Evolutionary conservation across 441 rosid species (phyloP).

Genomic region (Cnidoscolus chayamansa): DNA sequence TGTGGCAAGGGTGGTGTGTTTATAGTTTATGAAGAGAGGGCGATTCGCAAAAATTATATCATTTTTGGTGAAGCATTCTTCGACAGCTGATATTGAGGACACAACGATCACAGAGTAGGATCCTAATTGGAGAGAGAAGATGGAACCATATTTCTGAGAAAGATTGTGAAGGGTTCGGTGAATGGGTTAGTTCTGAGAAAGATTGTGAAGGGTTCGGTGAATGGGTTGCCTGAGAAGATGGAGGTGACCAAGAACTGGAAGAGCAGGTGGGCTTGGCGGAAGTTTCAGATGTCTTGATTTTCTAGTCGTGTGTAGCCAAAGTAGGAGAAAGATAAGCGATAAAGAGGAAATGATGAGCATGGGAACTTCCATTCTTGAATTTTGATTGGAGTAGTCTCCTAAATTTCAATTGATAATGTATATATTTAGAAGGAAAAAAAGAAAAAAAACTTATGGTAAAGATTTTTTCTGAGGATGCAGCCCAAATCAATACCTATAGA

Average conservation of each 20-base stretch:
- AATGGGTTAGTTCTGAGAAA: conserved; percentile 16
- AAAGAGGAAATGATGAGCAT: not conserved
- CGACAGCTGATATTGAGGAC: conserved; percentile 2
- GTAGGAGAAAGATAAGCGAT: conserved; percentile 6
- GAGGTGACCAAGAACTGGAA: conserved; percentile 21
- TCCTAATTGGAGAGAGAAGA: conserved; percentile 12
- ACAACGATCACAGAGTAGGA: not conserved
- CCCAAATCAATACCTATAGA: too few species aligned
- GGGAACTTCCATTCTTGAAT: not conserved
- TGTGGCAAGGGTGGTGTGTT: conserved; percentile 33
- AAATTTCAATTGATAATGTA: too few species aligned
- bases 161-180: not conserved
- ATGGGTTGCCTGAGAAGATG: conserved; percentile 18
- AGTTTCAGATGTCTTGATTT: not conserved
- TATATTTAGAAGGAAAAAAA: too few species aligned
- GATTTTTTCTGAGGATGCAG: too few species aligned
- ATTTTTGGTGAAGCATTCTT: conserved; percentile 26
- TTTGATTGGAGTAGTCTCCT: not conserved
- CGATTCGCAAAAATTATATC: conserved; percentile 22
- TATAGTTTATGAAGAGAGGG: conserved; percentile 39
- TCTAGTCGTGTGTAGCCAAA: not conserved
- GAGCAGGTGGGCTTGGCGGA: conserved; percentile 21
- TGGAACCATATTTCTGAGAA: conserved; percentile 14
- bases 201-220: not conserved
- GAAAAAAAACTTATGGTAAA: too few species aligned